Percentiles rank a stretch among this genome's conserved stretches.
phyloP scores from a whole-genome alignment of 257 asterid genomes.

The Plantago ovata region DNA sequence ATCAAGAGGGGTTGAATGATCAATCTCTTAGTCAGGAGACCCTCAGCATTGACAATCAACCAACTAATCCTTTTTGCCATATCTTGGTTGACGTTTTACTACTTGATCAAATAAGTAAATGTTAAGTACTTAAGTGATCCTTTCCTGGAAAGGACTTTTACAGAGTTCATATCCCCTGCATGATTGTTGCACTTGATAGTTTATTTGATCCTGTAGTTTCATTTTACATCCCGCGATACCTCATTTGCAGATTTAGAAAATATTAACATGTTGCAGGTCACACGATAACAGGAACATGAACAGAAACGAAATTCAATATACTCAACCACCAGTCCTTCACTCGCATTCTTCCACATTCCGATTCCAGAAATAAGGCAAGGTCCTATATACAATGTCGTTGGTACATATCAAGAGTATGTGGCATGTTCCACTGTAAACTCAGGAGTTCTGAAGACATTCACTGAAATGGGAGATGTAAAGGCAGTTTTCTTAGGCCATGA shows the following conservation, averaged over 20 bases:
- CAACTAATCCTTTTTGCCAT: no score
- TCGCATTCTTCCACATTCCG: constrained; percentile 94
- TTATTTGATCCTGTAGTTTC: neutral
- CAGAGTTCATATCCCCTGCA: neutral
- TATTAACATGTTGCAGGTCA: constrained; percentile 51
- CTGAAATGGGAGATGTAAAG: constrained; percentile 69
- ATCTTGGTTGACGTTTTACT: no score
- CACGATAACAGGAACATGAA: constrained; percentile 51
- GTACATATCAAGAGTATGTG: constrained; percentile 48
- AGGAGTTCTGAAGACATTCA: constrained; percentile 61
- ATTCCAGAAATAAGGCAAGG: constrained; percentile 81
- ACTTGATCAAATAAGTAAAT: no score
- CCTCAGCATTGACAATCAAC: no score
- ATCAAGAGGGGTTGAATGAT: no score
- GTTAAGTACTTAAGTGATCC: no score
- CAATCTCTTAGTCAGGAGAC: no score
- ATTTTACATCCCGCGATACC: neutral
- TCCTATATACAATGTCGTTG: constrained; percentile 56
- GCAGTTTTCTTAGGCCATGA: constrained; percentile 92
- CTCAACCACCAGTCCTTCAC: constrained; percentile 39
- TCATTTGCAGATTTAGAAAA: constrained; percentile 26
- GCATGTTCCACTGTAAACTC: constrained; percentile 73
- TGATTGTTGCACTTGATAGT: constrained; percentile 1
- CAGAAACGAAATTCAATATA: constrained; percentile 15
- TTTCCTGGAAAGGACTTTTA: neutral